Percentiles rank a stretch among this genome's conserved stretches.
Conservation (phyloP, 345 rosid species). For the Salix arbutifolia region DNA sequence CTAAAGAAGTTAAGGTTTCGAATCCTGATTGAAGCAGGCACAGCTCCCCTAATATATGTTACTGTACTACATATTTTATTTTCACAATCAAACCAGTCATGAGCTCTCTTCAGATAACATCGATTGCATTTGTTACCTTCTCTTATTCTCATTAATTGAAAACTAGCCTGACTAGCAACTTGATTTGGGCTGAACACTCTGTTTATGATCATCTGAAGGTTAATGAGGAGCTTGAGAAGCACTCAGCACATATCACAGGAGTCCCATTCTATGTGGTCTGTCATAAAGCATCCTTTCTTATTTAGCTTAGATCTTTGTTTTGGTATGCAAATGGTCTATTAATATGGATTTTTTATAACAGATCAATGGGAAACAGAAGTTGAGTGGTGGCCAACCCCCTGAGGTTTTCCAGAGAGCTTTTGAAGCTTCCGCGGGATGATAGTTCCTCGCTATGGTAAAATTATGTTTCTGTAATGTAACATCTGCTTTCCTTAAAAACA, state of each 20-base stretch:
- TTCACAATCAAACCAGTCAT: neutral
- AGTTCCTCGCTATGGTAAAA: conserved; percentile 5
- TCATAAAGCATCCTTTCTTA: neutral
- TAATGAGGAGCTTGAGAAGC: conserved; percentile 54
- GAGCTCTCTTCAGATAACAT: neutral
- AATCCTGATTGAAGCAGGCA: neutral
- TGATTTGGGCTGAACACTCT: conserved; percentile 7
- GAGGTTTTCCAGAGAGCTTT: conserved; percentile 70
- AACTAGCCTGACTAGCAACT: neutral
- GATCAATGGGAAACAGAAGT: conserved; percentile 70
- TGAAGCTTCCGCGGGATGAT: conserved; percentile 40
- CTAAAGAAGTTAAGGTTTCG: neutral
- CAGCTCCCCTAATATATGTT: neutral
- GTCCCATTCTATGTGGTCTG: conserved; percentile 80
- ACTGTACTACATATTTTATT: no score
- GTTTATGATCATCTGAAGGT: conserved; percentile 42
- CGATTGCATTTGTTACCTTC: neutral
- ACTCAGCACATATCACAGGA: conserved; percentile 56
- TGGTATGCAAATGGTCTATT: neutral
- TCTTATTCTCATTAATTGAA: neutral
- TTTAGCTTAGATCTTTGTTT: neutral
- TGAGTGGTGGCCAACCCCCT: conserved; percentile 78
- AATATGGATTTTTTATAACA: conserved; percentile 27
- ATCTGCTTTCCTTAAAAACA: no score
- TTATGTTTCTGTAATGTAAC: neutral